Percentiles rank a stretch among this genome's conserved stretches.
These are phyloP conservation scores for Backusella australiensis DNA, from an alignment of 192 early-diverging fungal species.

Conservation along the genomic window DNA sequence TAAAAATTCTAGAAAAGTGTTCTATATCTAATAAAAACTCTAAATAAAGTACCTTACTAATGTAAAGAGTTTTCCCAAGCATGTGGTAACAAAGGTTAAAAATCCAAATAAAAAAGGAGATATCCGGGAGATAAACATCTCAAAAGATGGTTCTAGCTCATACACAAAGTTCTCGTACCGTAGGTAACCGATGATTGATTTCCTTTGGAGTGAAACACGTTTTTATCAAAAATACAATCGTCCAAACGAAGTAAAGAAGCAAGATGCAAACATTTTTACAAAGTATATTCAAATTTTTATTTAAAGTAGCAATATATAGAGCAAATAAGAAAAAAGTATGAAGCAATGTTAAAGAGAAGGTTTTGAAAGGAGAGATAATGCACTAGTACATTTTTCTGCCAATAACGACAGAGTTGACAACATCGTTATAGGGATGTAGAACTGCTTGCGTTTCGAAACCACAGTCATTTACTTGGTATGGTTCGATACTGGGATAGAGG, in stretches of 20 bases:
- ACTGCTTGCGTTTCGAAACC: slow-evolving; percentile 15
- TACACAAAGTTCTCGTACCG: not conserved
- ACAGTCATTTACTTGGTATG: slow-evolving; percentile 12
- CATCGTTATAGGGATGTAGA: slow-evolving; percentile 26
- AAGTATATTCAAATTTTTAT: not conserved
- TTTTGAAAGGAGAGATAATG: too few relatives aligned
- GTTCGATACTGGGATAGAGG: slow-evolving; percentile 22
- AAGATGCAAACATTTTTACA: not conserved
- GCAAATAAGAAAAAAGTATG: not conserved
- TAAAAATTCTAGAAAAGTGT: too few relatives aligned
- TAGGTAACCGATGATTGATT: not conserved
- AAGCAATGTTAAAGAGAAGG: not conserved
- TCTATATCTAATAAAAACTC: too few relatives aligned
- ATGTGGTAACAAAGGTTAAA: not conserved
- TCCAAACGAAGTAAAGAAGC: not conserved
- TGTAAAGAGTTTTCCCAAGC: not conserved
- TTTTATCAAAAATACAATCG: not conserved
- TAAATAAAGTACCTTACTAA: too few relatives aligned
- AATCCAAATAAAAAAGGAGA: not conserved
- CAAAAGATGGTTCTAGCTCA: not conserved
- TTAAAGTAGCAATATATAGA: not conserved
- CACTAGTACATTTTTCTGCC: slow-evolving; percentile 14
- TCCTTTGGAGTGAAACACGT: not conserved
- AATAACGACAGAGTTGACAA: slow-evolving; percentile 31
- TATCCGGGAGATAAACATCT: not conserved